phyloP scores from a whole-genome alignment of 1,139 yeast species.

The Zygosaccharomyces pseudobailii region DNA sequence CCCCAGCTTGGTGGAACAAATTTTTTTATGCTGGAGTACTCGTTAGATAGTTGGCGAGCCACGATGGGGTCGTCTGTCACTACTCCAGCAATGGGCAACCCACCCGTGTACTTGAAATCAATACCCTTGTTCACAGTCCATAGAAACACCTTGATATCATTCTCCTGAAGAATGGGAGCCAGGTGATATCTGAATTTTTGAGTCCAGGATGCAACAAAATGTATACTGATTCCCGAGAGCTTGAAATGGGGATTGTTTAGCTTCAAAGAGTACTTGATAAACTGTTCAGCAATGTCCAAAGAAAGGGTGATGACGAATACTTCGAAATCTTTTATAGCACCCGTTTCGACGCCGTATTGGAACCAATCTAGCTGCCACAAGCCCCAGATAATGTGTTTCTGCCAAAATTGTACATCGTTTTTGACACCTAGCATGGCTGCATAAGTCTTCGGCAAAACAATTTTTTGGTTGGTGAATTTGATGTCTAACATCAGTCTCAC shows the following conservation, averaged over 20 bases:
- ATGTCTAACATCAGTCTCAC: constrained; percentile 73
- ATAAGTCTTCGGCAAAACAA: constrained; percentile 50
- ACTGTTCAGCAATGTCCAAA: constrained; percentile 34
- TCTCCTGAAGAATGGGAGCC: constrained; percentile 36
- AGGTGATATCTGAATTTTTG: constrained; percentile 38
- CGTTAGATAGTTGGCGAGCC: constrained; percentile 17
- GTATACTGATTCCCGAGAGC: constrained; percentile 43
- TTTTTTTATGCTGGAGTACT: constrained; percentile 9
- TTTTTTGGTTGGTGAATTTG: constrained; percentile 63
- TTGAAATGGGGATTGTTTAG: constrained; percentile 36
- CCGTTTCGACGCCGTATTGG: constrained; percentile 43
- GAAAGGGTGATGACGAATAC: constrained; percentile 51
- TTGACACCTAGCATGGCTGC: constrained; percentile 45
- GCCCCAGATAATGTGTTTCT: constrained; percentile 64
- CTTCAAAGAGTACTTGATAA: constrained; percentile 34
- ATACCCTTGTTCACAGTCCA: constrained; percentile 72
- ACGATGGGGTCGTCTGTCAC: constrained; percentile 54
- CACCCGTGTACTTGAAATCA: constrained; percentile 39
- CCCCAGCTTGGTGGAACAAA: constrained; percentile 20
- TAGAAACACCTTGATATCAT: constrained; percentile 54
- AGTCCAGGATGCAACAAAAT: constrained; percentile 40
- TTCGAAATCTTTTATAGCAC: constrained; percentile 41
- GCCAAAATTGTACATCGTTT: constrained; percentile 61
- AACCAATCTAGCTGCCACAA: constrained; percentile 72
- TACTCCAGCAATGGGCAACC: constrained; percentile 53